Evolutionary conservation across 768 basidiomycete genomes (phyloP).

Genomic region (Boletus sp.): DNA sequence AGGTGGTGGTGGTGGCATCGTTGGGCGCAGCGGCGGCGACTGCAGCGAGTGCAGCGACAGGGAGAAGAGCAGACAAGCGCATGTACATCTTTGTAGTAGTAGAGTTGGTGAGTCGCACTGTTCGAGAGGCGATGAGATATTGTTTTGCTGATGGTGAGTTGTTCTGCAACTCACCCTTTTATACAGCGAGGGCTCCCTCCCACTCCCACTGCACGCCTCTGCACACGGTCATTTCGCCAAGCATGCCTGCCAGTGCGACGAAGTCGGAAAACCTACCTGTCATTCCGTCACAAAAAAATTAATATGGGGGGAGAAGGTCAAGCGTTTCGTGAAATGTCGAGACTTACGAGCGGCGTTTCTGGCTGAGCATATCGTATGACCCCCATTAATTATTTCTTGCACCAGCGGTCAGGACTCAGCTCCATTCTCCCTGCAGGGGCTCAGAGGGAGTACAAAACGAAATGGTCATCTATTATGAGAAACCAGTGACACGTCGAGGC

Average conservation of each 20-base stretch:
- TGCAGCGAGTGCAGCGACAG: not conserved
- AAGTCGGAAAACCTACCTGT: not conserved
- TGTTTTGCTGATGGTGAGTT: not conserved
- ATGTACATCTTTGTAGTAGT: slow-evolving; percentile 4
- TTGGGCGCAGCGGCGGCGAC: slow-evolving; percentile 6
- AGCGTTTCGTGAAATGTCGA: not conserved
- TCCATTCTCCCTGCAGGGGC: not conserved
- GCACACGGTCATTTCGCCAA: not conserved
- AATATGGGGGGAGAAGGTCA: not conserved
- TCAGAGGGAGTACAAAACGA: too few relatives aligned
- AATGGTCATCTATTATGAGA: not conserved
- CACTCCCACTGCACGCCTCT: not conserved
- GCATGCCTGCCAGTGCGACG: not conserved
- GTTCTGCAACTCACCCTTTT: not conserved
- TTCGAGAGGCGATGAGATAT: not conserved
- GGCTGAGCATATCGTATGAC: not conserved
- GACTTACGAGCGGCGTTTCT: not conserved
- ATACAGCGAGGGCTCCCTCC: not conserved
- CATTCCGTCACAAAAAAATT: not conserved
- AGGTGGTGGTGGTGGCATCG: not conserved
- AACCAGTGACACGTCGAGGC: not conserved
- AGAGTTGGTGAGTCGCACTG: not conserved
- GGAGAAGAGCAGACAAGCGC: slow-evolving; percentile 4
- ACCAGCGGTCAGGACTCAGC: not conserved
- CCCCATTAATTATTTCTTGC: not conserved